Evolutionary conservation across 371 early-diverging fungal genomes (phyloP), one percentile per base, ranked within the genome.

Genomic region (Apophysomyces sp.): DNA sequence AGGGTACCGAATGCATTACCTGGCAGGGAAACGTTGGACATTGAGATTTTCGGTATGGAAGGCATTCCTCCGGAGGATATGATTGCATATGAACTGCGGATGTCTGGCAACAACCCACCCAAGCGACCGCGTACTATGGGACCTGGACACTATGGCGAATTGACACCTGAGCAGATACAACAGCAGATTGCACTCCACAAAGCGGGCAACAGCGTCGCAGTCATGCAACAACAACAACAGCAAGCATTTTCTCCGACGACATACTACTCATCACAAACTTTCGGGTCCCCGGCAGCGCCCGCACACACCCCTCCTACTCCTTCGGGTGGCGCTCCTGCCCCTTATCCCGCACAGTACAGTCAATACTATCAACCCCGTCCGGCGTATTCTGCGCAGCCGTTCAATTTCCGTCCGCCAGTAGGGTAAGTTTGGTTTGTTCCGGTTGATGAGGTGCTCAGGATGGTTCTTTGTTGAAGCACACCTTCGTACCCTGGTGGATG

Each of bases 1-100:
- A 93, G 92, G 58, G 94, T 96, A 9, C 92, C 93, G 7, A 95
- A 96, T 73, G 92, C 96, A 27, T 61, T 95, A 24, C 82, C 86
- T 28, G 95, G 95, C 37, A 86, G 96, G 58, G 96, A 96, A 51
- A 83, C 86, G 12, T 72, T 87, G 26, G 94, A 96, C 18, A 76
- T 94, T 57, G 96, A 96, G 67, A 95, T 98, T 54, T 95, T 94
- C 74, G 98, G 97, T 24, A 98, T 95, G 92, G 90, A 90, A 62
- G 96, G 96, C 6, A 90, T 98, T 40, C 98, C 98, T 12, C 86
- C 82, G 39, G 90, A 85, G 55, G 96, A 97, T 71, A 68, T 90
- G 31, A 72, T 79, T 8, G 89, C 87, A 4, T 88, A 93, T 61
- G 81, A 87, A 61, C 69, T 67, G 18, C 82, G 83, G 56, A 62